phyloP scores from a whole-genome alignment of 2,329 filamentous ascomycete species.

The Sclerotinia trifoliorum region DNA sequence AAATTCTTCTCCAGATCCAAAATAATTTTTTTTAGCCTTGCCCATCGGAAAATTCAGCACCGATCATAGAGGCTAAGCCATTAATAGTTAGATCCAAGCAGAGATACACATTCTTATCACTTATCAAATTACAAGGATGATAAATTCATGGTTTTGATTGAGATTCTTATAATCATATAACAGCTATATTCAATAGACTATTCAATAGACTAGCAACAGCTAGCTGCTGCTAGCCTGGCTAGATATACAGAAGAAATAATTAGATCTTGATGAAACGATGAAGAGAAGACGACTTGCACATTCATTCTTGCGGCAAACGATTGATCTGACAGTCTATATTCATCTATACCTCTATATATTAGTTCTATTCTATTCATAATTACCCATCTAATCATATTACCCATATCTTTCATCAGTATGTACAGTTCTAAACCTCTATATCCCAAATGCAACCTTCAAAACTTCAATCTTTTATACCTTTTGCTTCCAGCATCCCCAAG shows the following conservation, averaged over 20 bases:
- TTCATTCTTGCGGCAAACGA: background rate
- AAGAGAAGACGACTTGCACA: background rate
- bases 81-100: rapidly evolving
- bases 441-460: background rate
- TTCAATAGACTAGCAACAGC: background rate
- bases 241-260: background rate
- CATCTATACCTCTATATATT: background rate
- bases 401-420: background rate
- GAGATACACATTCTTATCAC: background rate
- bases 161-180: background rate
- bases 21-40: conserved; percentile 14
- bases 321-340: background rate
- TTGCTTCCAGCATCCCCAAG: conserved; percentile 46
- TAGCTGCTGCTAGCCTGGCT: background rate
- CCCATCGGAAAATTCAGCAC: background rate
- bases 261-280: background rate
- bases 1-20: conserved; percentile 7
- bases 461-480: background rate
- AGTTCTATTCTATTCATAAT: background rate
- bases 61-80: background rate
- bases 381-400: background rate
- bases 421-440: background rate
- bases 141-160: background rate
- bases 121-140: conserved; percentile 1
- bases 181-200: background rate